These are phyloP conservation scores for Eucommia ulmoides DNA, from an alignment of 257 asterid species.

Conservation along the genomic window DNA sequence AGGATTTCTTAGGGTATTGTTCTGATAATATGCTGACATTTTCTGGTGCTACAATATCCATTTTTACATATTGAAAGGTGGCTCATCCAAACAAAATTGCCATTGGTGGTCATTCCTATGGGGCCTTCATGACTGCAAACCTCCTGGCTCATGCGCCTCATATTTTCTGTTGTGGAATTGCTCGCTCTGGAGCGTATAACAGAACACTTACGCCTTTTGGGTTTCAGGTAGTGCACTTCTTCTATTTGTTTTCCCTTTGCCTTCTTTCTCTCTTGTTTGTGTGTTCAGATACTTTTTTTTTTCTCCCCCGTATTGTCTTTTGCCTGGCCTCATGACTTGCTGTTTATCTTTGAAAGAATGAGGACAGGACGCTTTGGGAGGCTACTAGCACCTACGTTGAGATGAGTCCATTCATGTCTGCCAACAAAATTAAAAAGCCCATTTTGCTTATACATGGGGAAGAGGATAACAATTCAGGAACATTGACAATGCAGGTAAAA, in stretches of 20 bases:
- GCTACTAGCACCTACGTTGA: constrained; percentile 68
- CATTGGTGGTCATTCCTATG: constrained; percentile 95
- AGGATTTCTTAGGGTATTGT: neutral
- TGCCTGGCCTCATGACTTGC: constrained; percentile 7
- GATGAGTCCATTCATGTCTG: constrained; percentile 94
- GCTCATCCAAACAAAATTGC: constrained; percentile 90
- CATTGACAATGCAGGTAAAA: constrained; percentile 92
- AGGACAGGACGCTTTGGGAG: constrained; percentile 98
- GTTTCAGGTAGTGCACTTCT: constrained; percentile 59
- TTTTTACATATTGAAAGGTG: constrained; percentile 58
- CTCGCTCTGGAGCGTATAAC: constrained; percentile 98
- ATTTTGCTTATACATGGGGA: constrained; percentile 93
- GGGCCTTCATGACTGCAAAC: constrained; percentile 99
- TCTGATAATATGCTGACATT: constrained; percentile 3
- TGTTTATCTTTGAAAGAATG: constrained; percentile 38
- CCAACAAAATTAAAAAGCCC: constrained; percentile 93
- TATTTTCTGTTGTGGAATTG: constrained; percentile 89
- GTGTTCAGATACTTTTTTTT: neutral
- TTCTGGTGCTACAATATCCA: constrained; percentile 15
- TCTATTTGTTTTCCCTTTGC: neutral
- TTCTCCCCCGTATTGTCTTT: neutral
- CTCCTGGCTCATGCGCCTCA: constrained; percentile 98
- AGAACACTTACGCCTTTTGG: constrained; percentile 99
- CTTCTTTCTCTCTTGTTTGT: neutral
- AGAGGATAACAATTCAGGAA: constrained; percentile 96